Percentiles rank a stretch among this genome's conserved stretches.
Conservation (phyloP, 1,284 basidiomycete genomes). For the Exsudoporus floridanus region DNA sequence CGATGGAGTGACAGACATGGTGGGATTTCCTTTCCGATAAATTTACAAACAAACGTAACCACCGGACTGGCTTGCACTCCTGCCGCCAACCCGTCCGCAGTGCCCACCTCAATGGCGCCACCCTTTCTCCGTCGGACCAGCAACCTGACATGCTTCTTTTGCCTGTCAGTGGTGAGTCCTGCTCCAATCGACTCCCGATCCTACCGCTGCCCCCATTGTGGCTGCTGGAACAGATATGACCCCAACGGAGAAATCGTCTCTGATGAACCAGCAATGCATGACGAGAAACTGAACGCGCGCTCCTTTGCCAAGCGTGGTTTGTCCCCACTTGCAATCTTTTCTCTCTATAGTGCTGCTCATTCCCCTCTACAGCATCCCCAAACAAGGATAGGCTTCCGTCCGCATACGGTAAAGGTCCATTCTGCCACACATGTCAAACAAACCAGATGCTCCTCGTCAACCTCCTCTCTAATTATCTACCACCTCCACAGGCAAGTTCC, state of each 20-base stretch:
- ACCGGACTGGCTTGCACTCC: neutral
- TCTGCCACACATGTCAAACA: conserved; percentile 86
- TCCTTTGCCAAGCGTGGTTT: conserved; percentile 78
- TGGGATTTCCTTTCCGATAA: conserved; percentile 21
- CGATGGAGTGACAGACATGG: conserved; percentile 42
- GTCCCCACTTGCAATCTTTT: conserved; percentile 21
- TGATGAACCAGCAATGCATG: conserved; percentile 86
- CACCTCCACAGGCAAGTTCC: conserved; percentile 56
- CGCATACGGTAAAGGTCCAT: conserved; percentile 56
- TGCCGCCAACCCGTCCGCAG: neutral
- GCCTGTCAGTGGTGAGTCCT: conserved; percentile 47
- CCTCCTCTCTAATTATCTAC: conserved; percentile 85
- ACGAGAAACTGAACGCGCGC: conserved; percentile 63
- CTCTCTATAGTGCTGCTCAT: neutral
- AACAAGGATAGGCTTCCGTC: conserved; percentile 66
- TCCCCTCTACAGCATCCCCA: conserved; percentile 50
- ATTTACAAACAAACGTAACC: conserved; percentile 16
- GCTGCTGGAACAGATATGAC: conserved; percentile 73
- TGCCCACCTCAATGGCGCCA: conserved; percentile 19
- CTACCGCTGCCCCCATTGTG: conserved; percentile 67
- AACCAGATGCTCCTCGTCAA: conserved; percentile 87
- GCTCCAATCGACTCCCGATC: conserved; percentile 48
- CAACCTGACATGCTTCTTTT: conserved; percentile 63
- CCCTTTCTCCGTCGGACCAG: conserved; percentile 40
- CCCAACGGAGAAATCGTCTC: conserved; percentile 71